Evolutionary conservation across 805 yeast species (phyloP), one percentile per base, ranked within the genome.

Genomic region (Metschnikowia santaceciliae): DNA sequence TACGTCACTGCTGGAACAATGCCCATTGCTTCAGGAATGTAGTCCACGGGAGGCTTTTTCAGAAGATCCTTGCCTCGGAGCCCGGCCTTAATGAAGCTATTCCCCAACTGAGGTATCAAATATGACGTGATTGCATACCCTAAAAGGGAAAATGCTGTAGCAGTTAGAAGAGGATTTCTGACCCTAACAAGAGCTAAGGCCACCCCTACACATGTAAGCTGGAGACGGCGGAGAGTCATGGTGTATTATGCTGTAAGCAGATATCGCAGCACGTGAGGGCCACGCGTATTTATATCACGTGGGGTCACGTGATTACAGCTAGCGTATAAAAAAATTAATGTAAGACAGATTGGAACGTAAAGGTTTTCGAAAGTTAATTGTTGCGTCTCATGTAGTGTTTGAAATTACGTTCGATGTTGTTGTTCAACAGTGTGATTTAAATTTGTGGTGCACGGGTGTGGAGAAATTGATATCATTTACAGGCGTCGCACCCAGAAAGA

Each of bases 11-110:
- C 94, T 4, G 90, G 80, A 0, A 92, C 86, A 2, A 90, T 85
- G n/a, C 99, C 99, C 75, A 92, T 83, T 0, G 95, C 81, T 70
- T 94, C 99, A 1, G 99, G 94, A 8, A 90, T 77, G 36, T 64
- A 67, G 10, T 32, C 47, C 2, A 83, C 74, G 0, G 96, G 95
- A n/a, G 81, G 81, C n/a, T 65, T 67, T 65, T 94, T 94, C 41
- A 90, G 84, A 62, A 90, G 60, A 65, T 94, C 99, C 54, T 78
- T 81, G 8, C 99, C 99, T 54, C 71, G 79, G n/a, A 94, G 76
- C 0, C 99, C 99, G 41, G 86, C 81, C 48, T 78, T 77, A 20
- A 87, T 77, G 67, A 91, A 91, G 39, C 82, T 74, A 0, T 78
- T 75, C 1, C 84, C 76, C n/a, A 86, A 75, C 35, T 74, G 68